Base-by-base conservation (phyloP, 176 grass and related monocot genomes). In the Saccharum officinarum region DNA sequence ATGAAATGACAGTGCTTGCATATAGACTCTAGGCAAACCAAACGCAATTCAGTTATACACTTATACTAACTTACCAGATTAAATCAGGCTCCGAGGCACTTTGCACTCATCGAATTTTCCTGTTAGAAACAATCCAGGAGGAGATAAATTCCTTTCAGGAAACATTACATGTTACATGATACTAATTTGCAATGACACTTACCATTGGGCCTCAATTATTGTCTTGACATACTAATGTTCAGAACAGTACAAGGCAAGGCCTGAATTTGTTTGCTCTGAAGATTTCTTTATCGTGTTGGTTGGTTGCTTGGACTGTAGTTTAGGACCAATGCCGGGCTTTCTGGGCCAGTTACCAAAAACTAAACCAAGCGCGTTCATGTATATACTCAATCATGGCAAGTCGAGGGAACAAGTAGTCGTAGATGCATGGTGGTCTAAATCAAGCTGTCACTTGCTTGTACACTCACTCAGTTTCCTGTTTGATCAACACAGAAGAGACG, bases 291-390 rank as follows among this genome's bases (percentile, higher is more conserved):
- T 22, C 30, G 8, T 47, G 23, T 13, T 39, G 8, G 80, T 45
- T 45, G 36, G n/a, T 42, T 73, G 10, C 25, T 61, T 75, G 39
- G 62, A 39, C 13, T 59, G 59, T 75, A 81, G 49, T 69, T 61
- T 85, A 63, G 78, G 23, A 10, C 47, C 18, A 81, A 40, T 70
- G 65, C 71, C 67, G 11, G 70, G n/a, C 63, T 70, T 71, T 55
- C 41, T 40, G 31, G 77, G 44, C 61, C 67, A 62, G 7, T 38
- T 44, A 71, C 22, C n/a, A 71, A 71, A 23, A 71, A 13, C 9
- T 5, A 10, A 12, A n/a, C 1, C 20, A 42, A 41, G 10, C 69
- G 6, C 41, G 69, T 42, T 42, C 38, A 14, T 42, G 14, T 42
- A 41, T 28, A 12, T 23, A 0, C 20, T 61, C 10, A 6, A 64